Conservation (phyloP, 306 rosid species). For the Fagus sylvatica region DNA sequence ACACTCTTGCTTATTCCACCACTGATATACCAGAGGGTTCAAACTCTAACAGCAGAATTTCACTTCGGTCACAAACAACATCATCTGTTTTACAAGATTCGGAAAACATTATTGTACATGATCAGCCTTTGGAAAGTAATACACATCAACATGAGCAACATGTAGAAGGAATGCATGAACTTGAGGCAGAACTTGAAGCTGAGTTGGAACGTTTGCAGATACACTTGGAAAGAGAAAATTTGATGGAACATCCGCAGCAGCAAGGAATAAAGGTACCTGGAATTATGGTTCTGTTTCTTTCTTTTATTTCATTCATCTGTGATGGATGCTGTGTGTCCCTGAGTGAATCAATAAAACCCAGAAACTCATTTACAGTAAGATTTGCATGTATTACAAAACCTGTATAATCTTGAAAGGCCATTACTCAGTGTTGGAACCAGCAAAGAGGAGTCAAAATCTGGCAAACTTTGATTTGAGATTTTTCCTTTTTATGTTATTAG, state of each 20-base stretch:
- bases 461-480: neutral
- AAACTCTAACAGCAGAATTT: constrained; percentile 36
- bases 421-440: neutral
- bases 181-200: constrained; percentile 72
- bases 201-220: constrained; percentile 76
- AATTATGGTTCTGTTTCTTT: constrained; percentile 5
- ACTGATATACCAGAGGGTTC: constrained; percentile 53
- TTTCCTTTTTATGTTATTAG: neutral
- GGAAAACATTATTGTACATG: constrained; percentile 23
- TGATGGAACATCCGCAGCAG: constrained; percentile 31
- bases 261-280: constrained; percentile 46
- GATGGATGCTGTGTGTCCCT: neutral
- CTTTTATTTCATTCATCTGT: constrained; percentile 1
- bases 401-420: neutral
- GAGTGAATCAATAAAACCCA: neutral
- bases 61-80: constrained; percentile 34
- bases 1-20: constrained; percentile 44
- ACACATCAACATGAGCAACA: constrained; percentile 35
- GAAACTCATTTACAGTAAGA: neutral
- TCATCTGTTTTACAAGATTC: constrained; percentile 31
- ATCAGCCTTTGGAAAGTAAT: constrained; percentile 26
- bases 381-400: neutral
- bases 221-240: constrained; percentile 61
- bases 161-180: constrained; percentile 57
- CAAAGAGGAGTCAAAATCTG: neutral